Base-by-base conservation (phyloP, 139 green algal genomes). In the Chlorella sp. region DNA sequence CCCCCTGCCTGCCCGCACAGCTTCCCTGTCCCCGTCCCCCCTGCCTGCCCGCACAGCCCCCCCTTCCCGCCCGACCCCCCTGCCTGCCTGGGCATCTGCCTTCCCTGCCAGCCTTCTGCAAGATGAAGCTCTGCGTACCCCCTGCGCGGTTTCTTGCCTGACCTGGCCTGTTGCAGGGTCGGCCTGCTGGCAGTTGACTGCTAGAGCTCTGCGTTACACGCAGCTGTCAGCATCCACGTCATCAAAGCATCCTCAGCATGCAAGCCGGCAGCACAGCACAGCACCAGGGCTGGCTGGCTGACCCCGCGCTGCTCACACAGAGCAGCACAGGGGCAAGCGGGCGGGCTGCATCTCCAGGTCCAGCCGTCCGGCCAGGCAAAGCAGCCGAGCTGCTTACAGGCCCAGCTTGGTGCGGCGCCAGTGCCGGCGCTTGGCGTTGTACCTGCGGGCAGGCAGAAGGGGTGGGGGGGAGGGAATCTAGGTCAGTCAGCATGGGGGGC, bases 401-500 rank as follows among this genome's bases (percentile, higher is more conserved):
- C 95, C 95, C 85, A 99, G 94, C 96, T 99, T 99, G 90, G 97
- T 99, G 86, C 97, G 94, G 81, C 97, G 93, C 97, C 97, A 99
- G 95, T 99, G 97, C 39, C 97, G 93, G 75, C 97, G 92, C 96
- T 99, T 99, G 77, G 97, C 97, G 90, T 99, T 99, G 95, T 99
- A 99, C 78, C 95, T 96, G 93, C 73, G 64, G 15, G 26, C 40
- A 12, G 79, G 93, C 60, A 57, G 84, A 68, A 15, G 4, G 40
- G 30, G 69, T 4, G n/a, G 32, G 0, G 60, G n/a, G 26, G 53
- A 30, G 32, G 28, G 32, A 32, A 69, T 28, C 0, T 28, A 5
- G 2, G 19, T 14, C 61, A 42, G 26, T 39, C 36, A 11, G 16
- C 4, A 83, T 22, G 14, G 18, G 39, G 39, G 61, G 40, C 39